phyloP scores from a whole-genome alignment of 179 eudicot species.

The Beta corolliflora region DNA sequence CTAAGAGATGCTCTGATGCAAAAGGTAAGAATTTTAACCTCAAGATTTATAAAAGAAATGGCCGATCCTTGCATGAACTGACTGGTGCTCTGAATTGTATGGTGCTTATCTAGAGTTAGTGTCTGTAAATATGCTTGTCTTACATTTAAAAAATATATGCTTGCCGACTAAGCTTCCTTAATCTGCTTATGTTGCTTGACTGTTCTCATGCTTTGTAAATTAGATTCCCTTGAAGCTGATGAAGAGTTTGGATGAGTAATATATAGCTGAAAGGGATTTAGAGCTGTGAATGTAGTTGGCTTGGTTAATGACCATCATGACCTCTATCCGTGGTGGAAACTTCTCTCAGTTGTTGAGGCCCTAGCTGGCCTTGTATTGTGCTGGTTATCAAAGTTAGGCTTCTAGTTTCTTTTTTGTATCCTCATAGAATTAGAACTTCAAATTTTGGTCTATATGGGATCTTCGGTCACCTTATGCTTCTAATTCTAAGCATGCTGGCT shows the following conservation, averaged over 20 bases:
- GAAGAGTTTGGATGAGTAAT: neutral
- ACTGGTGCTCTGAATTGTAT: neutral
- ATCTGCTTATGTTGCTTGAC: neutral
- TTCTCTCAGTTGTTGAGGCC: neutral
- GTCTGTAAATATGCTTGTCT: neutral
- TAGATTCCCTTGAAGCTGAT: neutral
- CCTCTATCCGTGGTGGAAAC: neutral
- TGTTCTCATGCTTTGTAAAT: neutral
- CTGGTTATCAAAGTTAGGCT: neutral
- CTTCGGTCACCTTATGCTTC: neutral
- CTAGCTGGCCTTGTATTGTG: neutral
- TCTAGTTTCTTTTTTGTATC: neutral
- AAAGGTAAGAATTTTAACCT: slow-evolving; percentile 51
- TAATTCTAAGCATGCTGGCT: neutral
- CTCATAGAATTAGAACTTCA: neutral
- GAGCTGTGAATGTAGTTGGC: neutral
- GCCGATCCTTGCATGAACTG: neutral
- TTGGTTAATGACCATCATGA: neutral
- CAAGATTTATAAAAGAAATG: neutral
- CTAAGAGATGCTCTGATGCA: slow-evolving; percentile 72
- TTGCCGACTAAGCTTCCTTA: neutral
- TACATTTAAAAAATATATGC: neutral
- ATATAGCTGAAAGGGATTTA: neutral
- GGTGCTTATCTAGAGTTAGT: neutral
- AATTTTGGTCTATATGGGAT: neutral